Base-by-base conservation (phyloP, 2,329 filamentous ascomycete species). In the Penicillium sp. region DNA sequence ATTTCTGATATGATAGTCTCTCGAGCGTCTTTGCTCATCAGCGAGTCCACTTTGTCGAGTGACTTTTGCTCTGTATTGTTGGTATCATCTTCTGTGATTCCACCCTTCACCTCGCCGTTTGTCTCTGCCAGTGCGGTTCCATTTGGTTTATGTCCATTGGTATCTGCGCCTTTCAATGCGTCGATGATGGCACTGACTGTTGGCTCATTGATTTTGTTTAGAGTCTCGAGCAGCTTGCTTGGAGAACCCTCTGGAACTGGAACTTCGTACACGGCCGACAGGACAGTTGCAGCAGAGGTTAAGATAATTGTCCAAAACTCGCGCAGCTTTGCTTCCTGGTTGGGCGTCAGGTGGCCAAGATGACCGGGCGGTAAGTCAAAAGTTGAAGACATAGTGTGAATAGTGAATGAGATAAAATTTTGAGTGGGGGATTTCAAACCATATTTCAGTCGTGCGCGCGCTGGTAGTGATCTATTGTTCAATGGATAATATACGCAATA, bases 271-370 rank as follows among this genome's bases (percentile, higher is more conserved):
- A 65, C 56, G 1, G 60, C 51, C 2, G 62, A 61, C 2, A 65
- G 27, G 1, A 65, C 49, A n/a, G 57, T 63, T 4, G 62, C 56
- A 14, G 55, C 55, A 11, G 58, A 58, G 7, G 57, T 58, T 18
- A 65, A 60, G 2, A 64, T 34, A 7, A 85, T 79, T 13, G 80
- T 75, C 93, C 93, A 97, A 61, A 97, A 81, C 70, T 94, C 87
- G 64, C 87, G 88, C 56, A 97, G 78, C 76, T 94, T 96, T 57
- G 83, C 83, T 64, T 96, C 90, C 74, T 97, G 85, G 56, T 95
- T 90, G 2, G 84, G 72, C 6, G 91, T 96, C 50, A 97, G 79
- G 62, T 89, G 95, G 56, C 89, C 90, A 46, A 90, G 84, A 59
- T 61, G 53, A n/a, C 59, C 59, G 10, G 59, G 47, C 7, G 32